Percentiles rank a stretch among this genome's conserved stretches.
Conservation (phyloP, 257 asterid species). For the Plantago major region DNA sequence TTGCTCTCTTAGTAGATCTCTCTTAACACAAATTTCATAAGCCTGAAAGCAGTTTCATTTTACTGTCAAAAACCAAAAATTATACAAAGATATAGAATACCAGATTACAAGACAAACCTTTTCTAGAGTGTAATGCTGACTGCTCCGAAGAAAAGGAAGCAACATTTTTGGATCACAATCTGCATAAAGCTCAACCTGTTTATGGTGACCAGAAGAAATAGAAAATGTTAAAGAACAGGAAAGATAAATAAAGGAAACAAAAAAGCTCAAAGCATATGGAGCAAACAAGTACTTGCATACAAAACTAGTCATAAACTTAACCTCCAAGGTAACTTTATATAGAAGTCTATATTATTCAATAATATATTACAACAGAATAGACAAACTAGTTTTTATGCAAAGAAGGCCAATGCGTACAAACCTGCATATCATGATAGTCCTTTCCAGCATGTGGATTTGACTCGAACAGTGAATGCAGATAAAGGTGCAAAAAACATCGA, state of each 20-base stretch:
- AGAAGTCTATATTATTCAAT: conserved; percentile 8
- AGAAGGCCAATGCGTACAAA: conserved; percentile 24
- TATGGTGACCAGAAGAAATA: conserved; percentile 17
- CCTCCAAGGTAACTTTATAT: conserved; percentile 3
- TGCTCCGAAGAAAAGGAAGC: conserved; percentile 91
- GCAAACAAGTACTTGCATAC: not conserved
- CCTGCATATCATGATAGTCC: conserved; percentile 99
- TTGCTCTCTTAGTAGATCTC: conserved; percentile 75
- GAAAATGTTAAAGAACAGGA: conserved; percentile 16
- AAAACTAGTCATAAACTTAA: not conserved
- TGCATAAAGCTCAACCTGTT: conserved; percentile 94
- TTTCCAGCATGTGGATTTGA: conserved; percentile 82
- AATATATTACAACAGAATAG: not conserved
- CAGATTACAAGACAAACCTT: conserved; percentile 47
- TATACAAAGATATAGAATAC: conserved; percentile 10
- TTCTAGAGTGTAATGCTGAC: conserved; percentile 97
- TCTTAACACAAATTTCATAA: conserved; percentile 74
- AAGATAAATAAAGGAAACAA: not conserved
- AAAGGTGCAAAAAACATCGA: conserved; percentile 57
- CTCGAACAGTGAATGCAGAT: conserved; percentile 75
- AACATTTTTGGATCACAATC: conserved; percentile 85
- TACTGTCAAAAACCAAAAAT: conserved; percentile 20
- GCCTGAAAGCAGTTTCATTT: conserved; percentile 52
- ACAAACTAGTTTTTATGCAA: too few relatives aligned
- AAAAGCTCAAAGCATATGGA: not conserved